These are phyloP conservation scores for Tricholomella constricta DNA, from an alignment of 768 basidiomycete species.

Conservation along the genomic window DNA sequence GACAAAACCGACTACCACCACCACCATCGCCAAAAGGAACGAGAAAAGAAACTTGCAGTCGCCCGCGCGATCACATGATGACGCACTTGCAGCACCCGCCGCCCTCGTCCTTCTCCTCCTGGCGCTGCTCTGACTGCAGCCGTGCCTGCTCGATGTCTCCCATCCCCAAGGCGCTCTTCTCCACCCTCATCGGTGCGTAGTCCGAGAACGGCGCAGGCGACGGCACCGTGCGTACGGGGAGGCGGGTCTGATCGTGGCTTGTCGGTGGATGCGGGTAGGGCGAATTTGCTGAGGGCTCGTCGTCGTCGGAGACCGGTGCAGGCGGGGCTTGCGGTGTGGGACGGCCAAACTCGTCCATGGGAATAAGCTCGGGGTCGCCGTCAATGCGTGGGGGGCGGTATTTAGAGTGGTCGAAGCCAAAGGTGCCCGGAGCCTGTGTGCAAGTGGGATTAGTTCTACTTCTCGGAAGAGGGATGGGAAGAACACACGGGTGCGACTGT, in stretches of 20 bases:
- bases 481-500: slow-evolving; percentile 59
- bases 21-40: background rate
- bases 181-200: slow-evolving; percentile 42
- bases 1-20: background rate
- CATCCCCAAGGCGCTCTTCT: slow-evolving; percentile 21
- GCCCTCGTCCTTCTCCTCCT: slow-evolving; percentile 49
- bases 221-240: slow-evolving; percentile 38
- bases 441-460: no score
- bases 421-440: slow-evolving; percentile 76
- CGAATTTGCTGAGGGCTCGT: slow-evolving; percentile 22
- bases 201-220: slow-evolving; percentile 67
- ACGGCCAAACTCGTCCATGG: slow-evolving; percentile 69
- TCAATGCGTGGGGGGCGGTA: slow-evolving; percentile 51
- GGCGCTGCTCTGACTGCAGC: slow-evolving; percentile 37
- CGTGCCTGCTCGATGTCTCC: slow-evolving; percentile 31
- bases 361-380: slow-evolving; percentile 41
- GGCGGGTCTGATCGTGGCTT: slow-evolving; percentile 27
- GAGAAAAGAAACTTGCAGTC: background rate
- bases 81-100: slow-evolving; percentile 82
- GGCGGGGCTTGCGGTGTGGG: slow-evolving; percentile 23
- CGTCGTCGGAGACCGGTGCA: slow-evolving; percentile 19
- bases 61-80: slow-evolving; percentile 63
- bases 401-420: slow-evolving; percentile 76
- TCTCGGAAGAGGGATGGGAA: slow-evolving; percentile 2
- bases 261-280: slow-evolving; percentile 16